Base-by-base conservation (phyloP, 192 early-diverging fungal genomes). In the Borealophlyctis nickersoniae region DNA sequence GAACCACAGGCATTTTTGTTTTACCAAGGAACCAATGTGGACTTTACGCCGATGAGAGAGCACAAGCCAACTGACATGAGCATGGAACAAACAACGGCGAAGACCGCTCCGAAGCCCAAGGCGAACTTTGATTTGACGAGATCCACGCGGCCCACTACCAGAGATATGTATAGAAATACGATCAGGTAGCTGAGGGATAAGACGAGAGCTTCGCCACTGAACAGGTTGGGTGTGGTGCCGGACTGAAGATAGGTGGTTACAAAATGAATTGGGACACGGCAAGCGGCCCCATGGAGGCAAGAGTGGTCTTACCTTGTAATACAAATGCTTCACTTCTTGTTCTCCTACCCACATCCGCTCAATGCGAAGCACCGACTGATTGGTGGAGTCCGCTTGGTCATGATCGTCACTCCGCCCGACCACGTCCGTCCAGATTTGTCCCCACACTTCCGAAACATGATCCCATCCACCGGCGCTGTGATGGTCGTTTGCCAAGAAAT, bases 71-170 rank as follows among this genome's bases (percentile, higher is more conserved):
- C 72, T 1, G 87, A 80, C 73, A 85, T 85, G 9, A 77, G 69
- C 26, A 88, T 66, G 2, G 81, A 87, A 24, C 79, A 81, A 63
- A 86, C 73, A 4, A 87, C 78, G 56, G 85, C 81, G n/a, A 81
- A 73, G 0, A 92, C 78, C 1, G 88, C 86, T 3, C 86, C 87
- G 16, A 87, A 69, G 0, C 86, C 86, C 11, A 92, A 71, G 4
- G 83, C 84, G 65, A 86, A 83, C 56, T 89, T 90, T 7, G 89
- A 91, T 65, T 89, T 92, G 30, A 92, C 87, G 3, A 89, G 70
- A 67, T 88, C 84, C 1, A 91, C 77, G 27, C 78, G 70, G 22
- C 81, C 84, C 32, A 89, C 71, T 5, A 85, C 79, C 3, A 84
- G 59, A 2, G 89, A 88, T 23, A 92, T 87, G 62, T 88, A 81